A percentile compares a stretch with the other conserved stretches of the same genome.
phyloP scores from a whole-genome alignment of 208 protist species.

The Crithidia thermophila region DNA sequence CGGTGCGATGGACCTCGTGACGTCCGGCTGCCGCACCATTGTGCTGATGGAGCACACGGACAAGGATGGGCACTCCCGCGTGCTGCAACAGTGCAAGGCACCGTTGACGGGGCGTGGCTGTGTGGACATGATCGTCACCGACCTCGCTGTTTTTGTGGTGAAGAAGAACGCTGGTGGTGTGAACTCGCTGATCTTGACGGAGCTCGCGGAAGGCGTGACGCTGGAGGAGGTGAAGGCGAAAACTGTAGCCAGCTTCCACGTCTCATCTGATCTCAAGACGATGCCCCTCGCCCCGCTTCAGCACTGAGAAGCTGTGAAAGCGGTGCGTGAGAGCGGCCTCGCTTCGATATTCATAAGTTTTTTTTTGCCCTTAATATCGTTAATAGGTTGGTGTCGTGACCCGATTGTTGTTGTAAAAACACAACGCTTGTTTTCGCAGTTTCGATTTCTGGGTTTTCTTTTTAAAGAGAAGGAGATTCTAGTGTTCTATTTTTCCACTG shows the following conservation, averaged over 20 bases:
- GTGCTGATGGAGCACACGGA: conserved; percentile 95
- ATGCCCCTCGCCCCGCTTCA: conserved; percentile 31
- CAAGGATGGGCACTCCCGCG: conserved; percentile 76
- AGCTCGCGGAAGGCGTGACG: conserved; percentile 71
- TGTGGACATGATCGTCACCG: conserved; percentile 93
- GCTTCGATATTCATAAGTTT: conserved; percentile 1
- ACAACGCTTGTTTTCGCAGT: too few species aligned
- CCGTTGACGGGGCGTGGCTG: conserved; percentile 78
- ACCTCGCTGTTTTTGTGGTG: conserved; percentile 91
- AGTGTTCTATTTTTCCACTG: neutral
- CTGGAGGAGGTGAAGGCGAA: conserved; percentile 70
- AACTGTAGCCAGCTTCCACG: conserved; percentile 46
- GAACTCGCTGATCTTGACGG: conserved; percentile 58
- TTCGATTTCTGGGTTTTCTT: conserved; percentile 5
- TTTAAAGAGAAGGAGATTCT: neutral
- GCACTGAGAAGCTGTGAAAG: neutral
- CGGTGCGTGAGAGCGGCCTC: too few species aligned
- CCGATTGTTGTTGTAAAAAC: too few species aligned
- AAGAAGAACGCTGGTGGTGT: neutral
- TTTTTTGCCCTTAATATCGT: conserved; percentile 4
- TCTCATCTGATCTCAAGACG: conserved; percentile 38
- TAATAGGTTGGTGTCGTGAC: too few species aligned
- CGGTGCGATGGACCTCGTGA: conserved; percentile 92
- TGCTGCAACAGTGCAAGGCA: conserved; percentile 78
- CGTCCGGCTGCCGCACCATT: conserved; percentile 69